Base-by-base conservation (phyloP, 2,329 filamentous ascomycete species). In the Paecilomyces variotii region DNA sequence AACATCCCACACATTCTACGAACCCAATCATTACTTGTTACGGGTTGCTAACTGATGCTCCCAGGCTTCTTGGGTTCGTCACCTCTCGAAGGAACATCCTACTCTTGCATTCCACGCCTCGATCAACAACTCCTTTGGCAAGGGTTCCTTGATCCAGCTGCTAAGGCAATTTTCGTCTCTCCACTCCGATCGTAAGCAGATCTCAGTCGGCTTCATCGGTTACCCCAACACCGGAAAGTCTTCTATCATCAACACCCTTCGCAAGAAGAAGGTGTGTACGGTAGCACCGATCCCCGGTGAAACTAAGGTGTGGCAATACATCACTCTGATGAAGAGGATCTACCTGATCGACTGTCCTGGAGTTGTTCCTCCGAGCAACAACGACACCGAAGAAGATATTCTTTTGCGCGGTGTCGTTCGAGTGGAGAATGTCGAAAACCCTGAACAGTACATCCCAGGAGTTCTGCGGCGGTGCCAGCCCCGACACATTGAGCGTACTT, bases 251-350 rank as follows among this genome's bases (percentile, higher is more conserved):
- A 99, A 99, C 77, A 96, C 93, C 0, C 79, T 99, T 2, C 84
- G 91, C 53, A 93, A 91, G 74, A 97, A 97, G 80, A 92, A 94
- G 73, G 92, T 97, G 49, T 92, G 92, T 78, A 94, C 83, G 14
- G 91, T 96, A 2, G 94, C 94, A 5, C 94, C 93, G 4, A 96
- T 97, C 62, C 93, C 94, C 5, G 94, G 92, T 12, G 92, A 97
- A 79, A 97, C 93, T 34, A 97, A 97, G 76, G 89, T 97, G 30
- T 97, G 94, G 93, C 93, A 97, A 73, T 97, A 97, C 70, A 91
- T 97, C 65, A 96, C 91, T 2, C 76, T 97, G 60, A 96, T 96
- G 89, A 95, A 92, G 78, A 83, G 91, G 57, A 96, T 96, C 56
- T 92, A 93, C 75, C 83, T 99, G 57, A 97, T 99, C 67, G 94